Base-by-base conservation (phyloP, 2,329 filamentous ascomycete genomes). In the Xylariales sp. region DNA sequence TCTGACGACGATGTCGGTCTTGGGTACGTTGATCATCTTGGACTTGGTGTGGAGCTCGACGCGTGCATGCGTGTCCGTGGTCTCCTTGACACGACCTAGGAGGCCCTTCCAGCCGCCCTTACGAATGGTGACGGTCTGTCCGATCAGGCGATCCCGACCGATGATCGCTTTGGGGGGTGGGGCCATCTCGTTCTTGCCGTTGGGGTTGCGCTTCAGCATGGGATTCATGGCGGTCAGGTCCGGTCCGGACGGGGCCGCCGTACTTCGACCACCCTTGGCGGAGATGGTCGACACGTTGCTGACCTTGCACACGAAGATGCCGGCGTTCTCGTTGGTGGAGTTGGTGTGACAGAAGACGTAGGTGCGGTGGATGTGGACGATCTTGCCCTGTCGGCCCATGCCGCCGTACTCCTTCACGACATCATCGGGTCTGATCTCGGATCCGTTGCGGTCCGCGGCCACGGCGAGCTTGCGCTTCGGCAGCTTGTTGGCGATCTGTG, bases 31-130 rank as follows among this genome's bases (percentile, higher is more conserved):
- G 47, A 97, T 80, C 12, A 87, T 85, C 71, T 96, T 97, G 66
- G 83, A 88, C 70, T 95, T 95, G 5, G 90, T 90, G 60, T 97
- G 91, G 28, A 98, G 70, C 65, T 98, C 93, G 31, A 98, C 86
- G 48, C 90, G 85, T 21, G 88, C 91, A 55, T 86, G 80, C 3
- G 79, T 79, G 53, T 94, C 90, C 5, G 88, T 95, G 1, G 91
- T 86, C 59, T 97, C 91, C 60, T 95, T 96, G 53, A 98, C 90
- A 51, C 96, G 95, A 53, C 93, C 93, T 31, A 97, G 71, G 31
- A 96, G 74, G 43, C 91, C 91, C 66, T 98, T 98, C 71, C 91
- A 89, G 16, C 85, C 82, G 20, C 93, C 93, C 58, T 84, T 88
- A 43, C 83, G 80, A 56, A 97, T 86, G 38, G 84, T 88, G 32